A percentile compares a stretch with the other conserved stretches of the same genome.
phyloP scores from a whole-genome alignment of 371 early-diverging fungal species.

The Rhizopus sp. region DNA sequence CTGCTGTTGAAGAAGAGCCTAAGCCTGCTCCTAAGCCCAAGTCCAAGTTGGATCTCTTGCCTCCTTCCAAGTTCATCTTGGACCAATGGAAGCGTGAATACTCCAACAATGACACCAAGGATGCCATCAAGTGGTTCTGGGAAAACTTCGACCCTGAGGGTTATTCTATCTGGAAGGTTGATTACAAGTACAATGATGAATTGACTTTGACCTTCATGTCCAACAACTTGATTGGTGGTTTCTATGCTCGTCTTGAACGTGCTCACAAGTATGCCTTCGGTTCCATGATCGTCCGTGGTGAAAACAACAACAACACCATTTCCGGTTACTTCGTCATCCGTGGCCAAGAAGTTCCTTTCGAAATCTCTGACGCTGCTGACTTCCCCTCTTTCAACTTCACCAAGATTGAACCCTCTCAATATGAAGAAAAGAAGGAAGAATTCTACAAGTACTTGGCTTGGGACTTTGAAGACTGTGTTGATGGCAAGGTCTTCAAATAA shows the following conservation, averaged over 20 bases:
- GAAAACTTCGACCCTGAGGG: constrained; percentile 84
- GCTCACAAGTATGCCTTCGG: constrained; percentile 97
- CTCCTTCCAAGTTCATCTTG: constrained; percentile 78
- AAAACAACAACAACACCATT: constrained; percentile 89
- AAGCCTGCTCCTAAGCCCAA: constrained; percentile 87
- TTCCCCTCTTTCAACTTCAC: constrained; percentile 84
- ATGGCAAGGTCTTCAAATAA: constrained; percentile 77
- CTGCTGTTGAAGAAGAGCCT: constrained; percentile 53
- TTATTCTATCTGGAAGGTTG: constrained; percentile 87
- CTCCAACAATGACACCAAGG: constrained; percentile 93
- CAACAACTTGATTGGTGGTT: constrained; percentile 90
- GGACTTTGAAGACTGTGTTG: constrained; percentile 51
- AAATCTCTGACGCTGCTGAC: constrained; percentile 88
- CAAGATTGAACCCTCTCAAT: constrained; percentile 74
- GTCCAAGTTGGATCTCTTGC: constrained; percentile 89
- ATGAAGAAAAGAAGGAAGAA: constrained; percentile 56
- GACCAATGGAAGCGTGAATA: constrained; percentile 97
- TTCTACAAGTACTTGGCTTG: constrained; percentile 52
- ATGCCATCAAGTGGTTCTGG: constrained; percentile 94
- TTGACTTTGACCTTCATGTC: constrained; percentile 87
- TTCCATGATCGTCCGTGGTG: constrained; percentile 82
- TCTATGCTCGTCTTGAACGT: constrained; percentile 91
- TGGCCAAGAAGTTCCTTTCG: constrained; percentile 86
- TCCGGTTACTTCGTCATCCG: constrained; percentile 93
- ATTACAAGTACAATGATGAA: constrained; percentile 94